Evolutionary conservation across 2,329 filamentous ascomycete species (phyloP).

Genomic region (Lomentospora prolificans): DNA sequence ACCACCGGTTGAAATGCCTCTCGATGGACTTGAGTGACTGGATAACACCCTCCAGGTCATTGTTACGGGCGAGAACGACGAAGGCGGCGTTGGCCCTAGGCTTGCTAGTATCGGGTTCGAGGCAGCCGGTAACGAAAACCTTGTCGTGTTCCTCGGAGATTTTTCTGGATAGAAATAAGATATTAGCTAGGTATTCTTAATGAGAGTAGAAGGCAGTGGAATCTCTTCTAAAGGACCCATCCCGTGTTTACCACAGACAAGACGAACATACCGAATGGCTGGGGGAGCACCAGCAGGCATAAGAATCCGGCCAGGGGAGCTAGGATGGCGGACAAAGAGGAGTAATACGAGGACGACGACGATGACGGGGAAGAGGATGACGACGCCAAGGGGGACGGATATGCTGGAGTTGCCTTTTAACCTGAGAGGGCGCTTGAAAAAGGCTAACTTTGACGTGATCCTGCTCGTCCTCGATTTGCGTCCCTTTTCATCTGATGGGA

Average conservation of each 20-base stretch:
- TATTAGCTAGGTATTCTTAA: not conserved
- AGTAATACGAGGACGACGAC: slow-evolving; percentile 85
- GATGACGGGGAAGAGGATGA: slow-evolving; percentile 84
- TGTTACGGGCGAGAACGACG: slow-evolving; percentile 89
- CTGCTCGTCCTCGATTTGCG: slow-evolving; percentile 26
- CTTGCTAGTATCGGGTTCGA: slow-evolving; percentile 65
- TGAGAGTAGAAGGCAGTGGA: not conserved
- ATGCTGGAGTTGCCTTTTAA: slow-evolving; percentile 85
- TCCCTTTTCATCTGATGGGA: slow-evolving; percentile 45
- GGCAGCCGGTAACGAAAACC: slow-evolving; percentile 85
- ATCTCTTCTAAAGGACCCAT: too few relatives aligned
- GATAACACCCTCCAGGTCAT: slow-evolving; percentile 90
- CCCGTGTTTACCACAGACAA: too few relatives aligned
- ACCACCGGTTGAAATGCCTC: slow-evolving; percentile 98
- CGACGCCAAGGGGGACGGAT: slow-evolving; percentile 84
- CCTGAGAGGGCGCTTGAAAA: slow-evolving; percentile 78
- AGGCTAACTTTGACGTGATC: slow-evolving; percentile 51
- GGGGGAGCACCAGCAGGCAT: slow-evolving; percentile 84
- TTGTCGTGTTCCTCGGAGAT: slow-evolving; percentile 97
- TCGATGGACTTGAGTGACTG: slow-evolving; percentile 97
- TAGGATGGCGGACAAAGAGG: slow-evolving; percentile 80
- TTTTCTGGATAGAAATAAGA: slow-evolving; percentile 48
- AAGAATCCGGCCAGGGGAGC: slow-evolving; percentile 69
- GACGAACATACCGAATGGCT: slow-evolving; percentile 63
- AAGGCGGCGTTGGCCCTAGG: slow-evolving; percentile 90